Percentiles rank a stretch among this genome's conserved stretches.
Evolutionary conservation across 768 basidiomycete genomes (phyloP).

Genomic region (Porphyrellus cyaneotinctus): DNA sequence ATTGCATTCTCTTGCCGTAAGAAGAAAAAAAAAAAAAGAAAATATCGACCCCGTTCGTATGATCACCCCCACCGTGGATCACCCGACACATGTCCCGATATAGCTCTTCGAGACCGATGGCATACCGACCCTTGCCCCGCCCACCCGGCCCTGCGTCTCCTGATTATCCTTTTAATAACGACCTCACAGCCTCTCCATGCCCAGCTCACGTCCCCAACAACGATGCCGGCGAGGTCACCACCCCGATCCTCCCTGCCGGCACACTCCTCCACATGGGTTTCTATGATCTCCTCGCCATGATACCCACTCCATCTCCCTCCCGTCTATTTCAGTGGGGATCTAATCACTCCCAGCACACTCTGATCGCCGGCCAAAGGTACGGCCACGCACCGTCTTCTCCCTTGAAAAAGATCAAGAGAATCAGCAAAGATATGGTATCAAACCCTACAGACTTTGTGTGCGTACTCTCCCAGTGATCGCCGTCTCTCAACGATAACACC

Average conservation of each 20-base stretch:
- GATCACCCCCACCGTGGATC: constrained; percentile 1
- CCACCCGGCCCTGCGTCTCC: background rate
- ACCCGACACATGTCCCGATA: constrained; percentile 5
- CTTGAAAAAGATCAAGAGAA: constrained; percentile 54
- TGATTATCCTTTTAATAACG: background rate
- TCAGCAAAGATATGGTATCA: constrained; percentile 89
- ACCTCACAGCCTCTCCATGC: constrained; percentile 1
- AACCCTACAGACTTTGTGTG: constrained; percentile 81
- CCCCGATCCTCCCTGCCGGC: constrained; percentile 57
- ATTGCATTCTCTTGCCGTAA: constrained; percentile 22
- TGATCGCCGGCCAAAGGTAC: constrained; percentile 59
- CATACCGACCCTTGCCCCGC: background rate
- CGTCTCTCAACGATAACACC: constrained; percentile 18
- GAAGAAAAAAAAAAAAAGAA: background rate
- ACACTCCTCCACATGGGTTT: constrained; percentile 86
- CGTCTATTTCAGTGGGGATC: constrained; percentile 54
- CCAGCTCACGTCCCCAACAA: background rate
- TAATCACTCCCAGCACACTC: constrained; percentile 24
- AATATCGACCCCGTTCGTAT: background rate
- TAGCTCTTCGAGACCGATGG: constrained; percentile 7
- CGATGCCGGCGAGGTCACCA: constrained; percentile 14
- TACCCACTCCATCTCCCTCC: constrained; percentile 66
- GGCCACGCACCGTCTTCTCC: constrained; percentile 24
- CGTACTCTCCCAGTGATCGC: constrained; percentile 32
- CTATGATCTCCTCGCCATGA: constrained; percentile 79